These are phyloP conservation scores for Phytophthora crassamura DNA, from an alignment of 352 stramenopile genomes.

Conservation along the genomic window DNA sequence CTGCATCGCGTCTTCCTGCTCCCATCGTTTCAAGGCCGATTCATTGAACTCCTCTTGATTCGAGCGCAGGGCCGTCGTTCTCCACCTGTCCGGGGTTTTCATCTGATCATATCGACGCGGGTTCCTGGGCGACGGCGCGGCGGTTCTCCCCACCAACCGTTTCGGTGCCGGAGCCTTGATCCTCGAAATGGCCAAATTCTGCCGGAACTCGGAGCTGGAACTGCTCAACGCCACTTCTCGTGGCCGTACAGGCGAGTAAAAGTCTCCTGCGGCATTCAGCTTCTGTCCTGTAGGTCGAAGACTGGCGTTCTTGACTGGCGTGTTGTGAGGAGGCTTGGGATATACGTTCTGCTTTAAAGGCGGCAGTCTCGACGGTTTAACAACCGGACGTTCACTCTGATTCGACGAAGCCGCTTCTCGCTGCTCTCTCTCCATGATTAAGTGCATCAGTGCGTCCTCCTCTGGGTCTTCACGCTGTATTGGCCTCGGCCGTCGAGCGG, in stretches of 20 bases:
- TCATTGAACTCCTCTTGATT: slow-evolving; percentile 34
- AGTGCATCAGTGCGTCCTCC: slow-evolving; percentile 50
- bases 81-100: slow-evolving; percentile 42
- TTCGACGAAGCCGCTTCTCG: slow-evolving; percentile 25
- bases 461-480: slow-evolving; percentile 29
- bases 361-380: slow-evolving; percentile 19
- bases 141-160: slow-evolving; percentile 5
- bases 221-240: slow-evolving; percentile 14
- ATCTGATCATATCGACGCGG: slow-evolving; percentile 31
- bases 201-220: slow-evolving; percentile 25
- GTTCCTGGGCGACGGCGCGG: slow-evolving; percentile 10
- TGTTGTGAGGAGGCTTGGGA: slow-evolving; percentile 12
- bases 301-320: slow-evolving; percentile 8
- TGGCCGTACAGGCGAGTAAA: slow-evolving; percentile 46
- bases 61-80: slow-evolving; percentile 34
- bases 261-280: slow-evolving; percentile 38
- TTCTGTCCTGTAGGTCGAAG: slow-evolving; percentile 27
- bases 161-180: slow-evolving; percentile 27
- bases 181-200: slow-evolving; percentile 30
- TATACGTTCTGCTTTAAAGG: slow-evolving; percentile 7
- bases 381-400: slow-evolving; percentile 7
- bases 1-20: slow-evolving; percentile 31
- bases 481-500: slow-evolving; percentile 10
- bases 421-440: slow-evolving; percentile 46
- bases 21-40: slow-evolving; percentile 26